Evolutionary conservation across 768 basidiomycete species (phyloP).

Genomic region (Rhizopogon sp.): DNA sequence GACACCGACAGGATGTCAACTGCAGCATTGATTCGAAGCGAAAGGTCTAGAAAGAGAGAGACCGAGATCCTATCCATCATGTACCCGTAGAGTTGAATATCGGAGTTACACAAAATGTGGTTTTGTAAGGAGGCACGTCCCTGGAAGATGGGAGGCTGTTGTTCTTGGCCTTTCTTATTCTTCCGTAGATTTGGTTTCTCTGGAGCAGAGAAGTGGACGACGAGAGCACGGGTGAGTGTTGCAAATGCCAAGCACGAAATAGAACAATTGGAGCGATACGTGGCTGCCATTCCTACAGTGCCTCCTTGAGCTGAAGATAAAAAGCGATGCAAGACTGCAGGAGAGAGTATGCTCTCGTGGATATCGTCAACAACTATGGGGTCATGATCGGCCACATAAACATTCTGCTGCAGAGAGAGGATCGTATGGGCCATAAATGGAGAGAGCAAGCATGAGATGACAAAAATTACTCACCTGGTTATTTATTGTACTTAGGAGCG

Average conservation of each 20-base stretch:
- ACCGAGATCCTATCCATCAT: constrained; percentile 41
- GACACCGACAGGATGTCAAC: constrained; percentile 38
- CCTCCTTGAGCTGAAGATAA: constrained; percentile 18
- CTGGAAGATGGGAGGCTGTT: not conserved
- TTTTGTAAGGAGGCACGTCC: constrained; percentile 23
- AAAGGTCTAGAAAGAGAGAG: constrained; percentile 35
- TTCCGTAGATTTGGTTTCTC: constrained; percentile 1
- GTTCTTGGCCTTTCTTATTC: not conserved
- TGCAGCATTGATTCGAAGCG: constrained; percentile 27
- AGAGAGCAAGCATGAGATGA: not conserved
- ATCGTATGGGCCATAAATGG: constrained; percentile 6
- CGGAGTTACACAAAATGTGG: constrained; percentile 25
- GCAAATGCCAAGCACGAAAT: constrained; percentile 38
- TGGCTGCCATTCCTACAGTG: constrained; percentile 38
- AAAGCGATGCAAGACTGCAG: constrained; percentile 22
- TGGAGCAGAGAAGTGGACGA: constrained; percentile 25
- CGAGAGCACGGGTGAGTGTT: constrained; percentile 28
- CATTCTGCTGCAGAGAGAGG: constrained; percentile 25
- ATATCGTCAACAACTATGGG: constrained; percentile 24
- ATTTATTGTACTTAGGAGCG: constrained; percentile 2
- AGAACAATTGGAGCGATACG: constrained; percentile 30
- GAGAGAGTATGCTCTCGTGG: constrained; percentile 22
- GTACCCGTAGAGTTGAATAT: constrained; percentile 34
- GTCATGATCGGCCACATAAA: constrained; percentile 24
- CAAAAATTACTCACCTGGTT: not conserved